Conservation (phyloP, 257 asterid genomes). For the Nicotiana undulata region DNA sequence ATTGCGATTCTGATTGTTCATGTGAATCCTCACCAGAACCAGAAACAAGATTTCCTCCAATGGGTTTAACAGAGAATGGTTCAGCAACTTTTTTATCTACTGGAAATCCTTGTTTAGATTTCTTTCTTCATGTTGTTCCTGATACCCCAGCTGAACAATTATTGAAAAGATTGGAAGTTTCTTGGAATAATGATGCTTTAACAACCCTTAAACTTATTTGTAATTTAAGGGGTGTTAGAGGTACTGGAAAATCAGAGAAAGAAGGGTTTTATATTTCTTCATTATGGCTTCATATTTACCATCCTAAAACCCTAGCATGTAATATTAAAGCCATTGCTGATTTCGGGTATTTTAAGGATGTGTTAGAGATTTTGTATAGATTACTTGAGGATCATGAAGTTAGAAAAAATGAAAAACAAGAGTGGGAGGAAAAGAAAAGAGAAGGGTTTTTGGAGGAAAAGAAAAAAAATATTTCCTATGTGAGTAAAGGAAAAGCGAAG, state of each 20-base stretch:
- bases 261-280: conserved; percentile 19
- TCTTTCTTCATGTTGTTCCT: conserved; percentile 23
- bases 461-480: background rate
- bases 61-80: background rate
- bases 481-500: background rate
- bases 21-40: background rate
- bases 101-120: conserved; percentile 18
- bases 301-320: conserved; percentile 14
- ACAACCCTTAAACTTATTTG: conserved; percentile 14
- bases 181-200: conserved; percentile 19
- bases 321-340: conserved; percentile 15
- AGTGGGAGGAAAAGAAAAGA: background rate
- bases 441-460: conserved; percentile 6
- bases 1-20: too few species aligned
- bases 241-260: conserved; percentile 24
- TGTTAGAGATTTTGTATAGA: conserved; percentile 24
- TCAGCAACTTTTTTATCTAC: conserved; percentile 5
- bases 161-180: background rate
- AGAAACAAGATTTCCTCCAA: background rate
- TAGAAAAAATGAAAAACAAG: background rate
- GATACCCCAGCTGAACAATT: conserved; percentile 8
- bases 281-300: conserved; percentile 13
- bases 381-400: conserved; percentile 14
- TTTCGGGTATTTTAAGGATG: conserved; percentile 25
- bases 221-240: conserved; percentile 24